These are phyloP conservation scores for apple (Malus domestica) DNA, from an alignment of 306 rosid species.

Conservation along the genomic window ASM211411v1 NC_041791.1:31869501-31870000, in stretches of 20 bases:
- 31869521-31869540: conserved; percentile 55
- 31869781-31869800: conserved; percentile 96
- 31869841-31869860: conserved; percentile 80
- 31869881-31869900: conserved; percentile 52
- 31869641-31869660: conserved; percentile 88
- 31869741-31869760: background rate
- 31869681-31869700: conserved; percentile 39
- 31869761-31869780: conserved; percentile 35
- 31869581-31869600: background rate
- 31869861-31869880: conserved; percentile 52
- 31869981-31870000: background rate
- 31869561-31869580: background rate
- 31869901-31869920: conserved; percentile 3
- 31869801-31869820: conserved; percentile 89
- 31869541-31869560: conserved; percentile 61
- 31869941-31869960: background rate
- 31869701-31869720: background rate
- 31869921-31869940: background rate
- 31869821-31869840: conserved; percentile 71
- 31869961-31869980: background rate
- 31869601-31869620: background rate
- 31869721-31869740: background rate
- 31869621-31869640: conserved; percentile 86
- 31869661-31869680: conserved; percentile 71
- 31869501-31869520: conserved; percentile 55